These are phyloP conservation scores for Huntiella decipiens DNA, from an alignment of 2,329 filamentous ascomycete genomes.

Conservation along the genomic window DNA sequence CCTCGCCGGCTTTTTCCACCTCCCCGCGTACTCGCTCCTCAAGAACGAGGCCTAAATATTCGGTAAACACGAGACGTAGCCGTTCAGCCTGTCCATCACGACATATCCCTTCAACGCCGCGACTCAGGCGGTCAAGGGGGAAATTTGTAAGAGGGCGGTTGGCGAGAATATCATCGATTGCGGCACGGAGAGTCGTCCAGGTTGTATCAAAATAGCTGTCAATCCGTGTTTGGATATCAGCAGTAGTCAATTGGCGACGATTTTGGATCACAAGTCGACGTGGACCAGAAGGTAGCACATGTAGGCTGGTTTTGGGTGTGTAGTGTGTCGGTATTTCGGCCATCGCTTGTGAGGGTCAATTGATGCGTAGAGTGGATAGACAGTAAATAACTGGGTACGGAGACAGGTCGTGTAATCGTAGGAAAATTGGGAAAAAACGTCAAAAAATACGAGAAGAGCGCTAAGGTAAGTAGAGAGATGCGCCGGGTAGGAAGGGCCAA, in stretches of 20 bases:
- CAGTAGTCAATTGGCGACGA: conserved; percentile 22
- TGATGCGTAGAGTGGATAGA: no score
- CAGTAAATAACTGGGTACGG: no score
- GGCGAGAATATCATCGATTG: conserved; percentile 42
- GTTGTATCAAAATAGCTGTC: conserved; percentile 51
- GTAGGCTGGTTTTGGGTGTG: no score
- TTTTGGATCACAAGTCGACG: conserved; percentile 70
- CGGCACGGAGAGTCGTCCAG: conserved; percentile 54
- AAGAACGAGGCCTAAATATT: conserved; percentile 50
- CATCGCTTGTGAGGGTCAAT: no score
- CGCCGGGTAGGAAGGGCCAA: no score
- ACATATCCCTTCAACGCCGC: conserved; percentile 81
- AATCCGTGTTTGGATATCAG: no score
- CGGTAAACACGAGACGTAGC: conserved; percentile 47
- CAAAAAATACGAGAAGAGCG: no score
- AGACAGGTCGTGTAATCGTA: no score
- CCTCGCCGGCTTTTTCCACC: conserved; percentile 30
- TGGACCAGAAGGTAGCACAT: no score
- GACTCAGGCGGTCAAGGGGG: conserved; percentile 78
- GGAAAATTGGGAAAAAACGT: no score
- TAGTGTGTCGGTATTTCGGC: no score
- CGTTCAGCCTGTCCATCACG: conserved; percentile 52
- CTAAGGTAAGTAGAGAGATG: no score
- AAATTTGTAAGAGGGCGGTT: conserved; percentile 17
- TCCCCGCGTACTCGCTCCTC: conserved; percentile 36